Evolutionary conservation across 176 grass and related monocot genomes (phyloP).

Genomic region (Stipa capillata): DNA sequence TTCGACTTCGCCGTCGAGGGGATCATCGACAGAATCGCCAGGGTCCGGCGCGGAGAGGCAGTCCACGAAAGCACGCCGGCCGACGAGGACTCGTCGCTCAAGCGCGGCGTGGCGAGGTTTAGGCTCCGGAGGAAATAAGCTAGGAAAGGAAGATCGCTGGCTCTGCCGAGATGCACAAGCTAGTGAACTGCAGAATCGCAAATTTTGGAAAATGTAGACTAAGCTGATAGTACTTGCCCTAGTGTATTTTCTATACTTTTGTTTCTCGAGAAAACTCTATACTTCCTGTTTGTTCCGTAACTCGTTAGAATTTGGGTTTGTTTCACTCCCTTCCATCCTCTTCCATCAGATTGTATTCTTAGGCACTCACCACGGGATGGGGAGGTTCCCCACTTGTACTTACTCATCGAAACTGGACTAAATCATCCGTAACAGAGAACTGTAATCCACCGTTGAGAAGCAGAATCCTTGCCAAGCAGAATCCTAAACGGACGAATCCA

Average conservation of each 20-base stretch:
- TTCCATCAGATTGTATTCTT: too few species aligned
- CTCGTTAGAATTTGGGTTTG: too few species aligned
- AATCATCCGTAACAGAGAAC: too few species aligned
- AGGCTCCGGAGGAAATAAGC: constrained; percentile 1
- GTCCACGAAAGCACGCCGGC: background rate
- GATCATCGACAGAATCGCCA: constrained; percentile 10
- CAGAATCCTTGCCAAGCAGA: too few species aligned
- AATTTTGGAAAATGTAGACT: background rate
- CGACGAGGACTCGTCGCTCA: background rate
- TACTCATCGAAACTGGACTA: too few species aligned
- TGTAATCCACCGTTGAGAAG: too few species aligned
- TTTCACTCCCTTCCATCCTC: too few species aligned
- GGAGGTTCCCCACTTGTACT: too few species aligned
- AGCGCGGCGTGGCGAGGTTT: background rate
- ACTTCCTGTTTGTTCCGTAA: background rate
- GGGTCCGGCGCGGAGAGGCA: background rate
- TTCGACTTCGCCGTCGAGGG: constrained; percentile 41
- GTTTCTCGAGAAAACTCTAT: too few species aligned
- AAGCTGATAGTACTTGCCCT: background rate
- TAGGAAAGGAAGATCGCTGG: background rate
- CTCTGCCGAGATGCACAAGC: background rate
- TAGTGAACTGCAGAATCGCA: constrained; percentile 5
- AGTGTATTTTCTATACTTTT: background rate
- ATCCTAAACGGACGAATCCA: too few species aligned
- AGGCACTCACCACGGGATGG: too few species aligned